Evolutionary conservation across 176 grass and related monocot species (phyloP).

Genomic region (Zizania latifolia): DNA sequence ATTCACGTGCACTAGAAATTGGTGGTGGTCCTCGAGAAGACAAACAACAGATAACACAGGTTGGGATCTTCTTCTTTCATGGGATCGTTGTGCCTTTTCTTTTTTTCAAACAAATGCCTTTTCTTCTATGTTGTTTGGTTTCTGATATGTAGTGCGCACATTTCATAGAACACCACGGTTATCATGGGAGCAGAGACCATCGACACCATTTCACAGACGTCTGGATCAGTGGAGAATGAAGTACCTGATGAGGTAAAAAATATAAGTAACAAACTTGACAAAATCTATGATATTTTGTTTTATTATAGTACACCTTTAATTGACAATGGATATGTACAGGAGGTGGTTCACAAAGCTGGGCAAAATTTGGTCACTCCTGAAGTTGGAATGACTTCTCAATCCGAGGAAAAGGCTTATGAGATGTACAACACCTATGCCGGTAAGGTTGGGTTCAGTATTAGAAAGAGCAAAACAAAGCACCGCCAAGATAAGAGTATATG

Average conservation of each 20-base stretch:
- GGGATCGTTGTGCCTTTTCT: neutral
- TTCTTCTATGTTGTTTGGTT: neutral
- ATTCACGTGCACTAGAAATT: neutral
- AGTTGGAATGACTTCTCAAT: neutral
- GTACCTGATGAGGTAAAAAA: neutral
- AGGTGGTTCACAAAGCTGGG: neutral
- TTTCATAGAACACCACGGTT: neutral
- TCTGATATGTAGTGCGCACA: neutral
- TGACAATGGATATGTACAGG: neutral
- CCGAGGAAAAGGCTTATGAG: neutral
- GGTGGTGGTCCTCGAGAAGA: neutral
- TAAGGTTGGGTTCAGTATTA: neutral
- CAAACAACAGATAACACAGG: neutral
- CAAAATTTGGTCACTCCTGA: neutral
- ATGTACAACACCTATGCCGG: slow-evolving; percentile 6
- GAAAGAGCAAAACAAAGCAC: neutral
- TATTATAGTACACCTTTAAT: neutral
- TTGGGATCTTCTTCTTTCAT: neutral
- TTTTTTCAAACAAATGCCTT: too few species aligned
- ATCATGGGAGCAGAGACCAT: neutral
- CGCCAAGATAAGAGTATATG: too few species aligned
- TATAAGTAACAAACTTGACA: neutral
- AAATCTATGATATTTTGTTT: neutral
- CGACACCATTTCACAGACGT: neutral
- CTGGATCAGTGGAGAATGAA: neutral